Percentiles rank a stretch among this genome's conserved stretches.
These are phyloP conservation scores for Aspergillus haitiensis DNA, from an alignment of 495 filamentous ascomycete species.

Conservation along the genomic window DNA sequence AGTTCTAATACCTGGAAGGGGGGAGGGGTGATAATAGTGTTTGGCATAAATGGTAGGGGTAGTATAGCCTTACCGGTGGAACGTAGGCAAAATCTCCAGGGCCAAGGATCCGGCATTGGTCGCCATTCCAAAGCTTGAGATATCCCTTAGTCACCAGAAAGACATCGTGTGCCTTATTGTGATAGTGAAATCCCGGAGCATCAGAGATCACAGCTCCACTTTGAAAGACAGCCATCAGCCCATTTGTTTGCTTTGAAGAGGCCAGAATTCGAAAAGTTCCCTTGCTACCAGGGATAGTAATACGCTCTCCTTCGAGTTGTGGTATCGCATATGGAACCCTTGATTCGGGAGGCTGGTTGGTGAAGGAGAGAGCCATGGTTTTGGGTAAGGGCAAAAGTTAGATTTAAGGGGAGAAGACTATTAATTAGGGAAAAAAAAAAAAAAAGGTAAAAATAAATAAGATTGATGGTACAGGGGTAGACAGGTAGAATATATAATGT, in stretches of 20 bases:
- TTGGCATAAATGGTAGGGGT: no score
- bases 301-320: slow-evolving; percentile 45
- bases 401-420: slow-evolving; percentile 7
- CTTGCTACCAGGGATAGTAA: slow-evolving; percentile 47
- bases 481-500: no score
- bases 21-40: neutral
- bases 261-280: slow-evolving; percentile 46
- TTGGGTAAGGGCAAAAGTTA: neutral
- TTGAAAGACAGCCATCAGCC: slow-evolving; percentile 47
- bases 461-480: no score
- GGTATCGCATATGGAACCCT: slow-evolving; percentile 43
- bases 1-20: neutral
- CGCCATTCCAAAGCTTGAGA: slow-evolving; percentile 49
- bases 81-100: slow-evolving; percentile 53
- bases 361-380: slow-evolving; percentile 33
- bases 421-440: slow-evolving; percentile 8
- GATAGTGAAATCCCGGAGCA: slow-evolving; percentile 50
- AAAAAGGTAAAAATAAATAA: no score
- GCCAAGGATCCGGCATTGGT: slow-evolving; percentile 44
- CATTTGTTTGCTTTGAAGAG: slow-evolving; percentile 46
- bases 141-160: slow-evolving; percentile 50
- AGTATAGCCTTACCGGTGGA: slow-evolving; percentile 37
- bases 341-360: slow-evolving; percentile 27
- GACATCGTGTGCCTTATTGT: slow-evolving; percentile 50
- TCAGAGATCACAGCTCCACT: slow-evolving; percentile 44